Evolutionary conservation across 2,329 filamentous ascomycete genomes (phyloP).

Genomic region (Cordyceps sp.): DNA sequence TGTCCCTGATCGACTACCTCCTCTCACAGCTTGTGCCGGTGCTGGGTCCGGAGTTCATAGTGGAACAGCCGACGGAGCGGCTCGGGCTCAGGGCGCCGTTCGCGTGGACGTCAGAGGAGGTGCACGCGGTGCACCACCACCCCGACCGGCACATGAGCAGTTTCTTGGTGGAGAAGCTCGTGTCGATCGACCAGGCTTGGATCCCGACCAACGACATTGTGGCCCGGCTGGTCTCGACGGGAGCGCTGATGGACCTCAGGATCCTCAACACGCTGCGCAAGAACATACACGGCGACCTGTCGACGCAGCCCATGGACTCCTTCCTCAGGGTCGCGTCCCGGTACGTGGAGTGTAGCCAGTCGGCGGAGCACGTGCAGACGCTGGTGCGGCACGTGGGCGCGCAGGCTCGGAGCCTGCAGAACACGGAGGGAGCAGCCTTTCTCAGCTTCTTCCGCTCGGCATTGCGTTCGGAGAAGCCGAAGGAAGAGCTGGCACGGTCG

Average conservation of each 20-base stretch:
- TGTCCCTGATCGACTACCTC: conserved; percentile 30
- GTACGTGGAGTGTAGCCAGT: conserved; percentile 30
- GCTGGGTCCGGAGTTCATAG: conserved; percentile 16
- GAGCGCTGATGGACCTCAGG: conserved; percentile 29
- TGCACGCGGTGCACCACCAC: conserved; percentile 25
- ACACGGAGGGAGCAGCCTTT: conserved; percentile 30
- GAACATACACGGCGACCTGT: conserved; percentile 30
- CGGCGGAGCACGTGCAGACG: conserved; percentile 14
- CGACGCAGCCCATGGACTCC: conserved; percentile 27
- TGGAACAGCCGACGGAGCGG: conserved; percentile 22
- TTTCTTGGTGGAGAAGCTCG: conserved; percentile 49
- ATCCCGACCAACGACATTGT: conserved; percentile 38
- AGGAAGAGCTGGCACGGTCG: conserved; percentile 7
- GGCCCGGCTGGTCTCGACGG: conserved; percentile 34
- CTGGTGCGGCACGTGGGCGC: conserved; percentile 25
- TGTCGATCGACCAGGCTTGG: conserved; percentile 42
- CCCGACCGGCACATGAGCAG: conserved; percentile 17
- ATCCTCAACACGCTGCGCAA: conserved; percentile 36
- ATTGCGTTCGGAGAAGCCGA: conserved; percentile 12
- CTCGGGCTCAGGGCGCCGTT: conserved; percentile 18
- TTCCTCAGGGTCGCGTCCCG: conserved; percentile 39
- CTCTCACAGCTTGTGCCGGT: conserved; percentile 24
- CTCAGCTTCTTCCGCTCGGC: conserved; percentile 23
- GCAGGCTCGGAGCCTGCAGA: conserved; percentile 27
- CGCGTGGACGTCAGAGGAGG: conserved; percentile 28